Evolutionary conservation across 208 protist genomes (phyloP).

Genomic region (Zelonia costaricensis): DNA sequence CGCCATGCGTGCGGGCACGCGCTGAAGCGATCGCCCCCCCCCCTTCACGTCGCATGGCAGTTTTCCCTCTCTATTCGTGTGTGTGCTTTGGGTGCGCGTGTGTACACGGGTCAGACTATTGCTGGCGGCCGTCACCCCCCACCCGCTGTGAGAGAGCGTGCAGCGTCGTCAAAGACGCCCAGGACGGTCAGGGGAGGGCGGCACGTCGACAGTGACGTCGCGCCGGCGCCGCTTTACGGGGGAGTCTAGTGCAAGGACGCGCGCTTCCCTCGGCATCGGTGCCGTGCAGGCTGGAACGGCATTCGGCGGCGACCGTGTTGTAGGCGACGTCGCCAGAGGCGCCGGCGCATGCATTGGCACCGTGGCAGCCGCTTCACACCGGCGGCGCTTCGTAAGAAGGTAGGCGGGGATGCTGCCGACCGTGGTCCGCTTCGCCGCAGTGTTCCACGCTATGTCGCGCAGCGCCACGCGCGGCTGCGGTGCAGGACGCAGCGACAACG

Average conservation of each 20-base stretch:
- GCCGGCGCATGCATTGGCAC: not conserved
- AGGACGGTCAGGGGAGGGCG: slow-evolving; percentile 39
- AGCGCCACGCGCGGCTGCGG: slow-evolving; percentile 1
- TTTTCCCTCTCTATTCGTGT: no score
- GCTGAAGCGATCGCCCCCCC: no score
- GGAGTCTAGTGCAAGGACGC: slow-evolving; percentile 34
- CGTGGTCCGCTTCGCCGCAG: slow-evolving; percentile 1
- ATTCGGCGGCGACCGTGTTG: no score
- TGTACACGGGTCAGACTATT: no score
- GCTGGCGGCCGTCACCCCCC: no score
- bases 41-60: no score
- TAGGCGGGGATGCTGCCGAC: slow-evolving; percentile 37
- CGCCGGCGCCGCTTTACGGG: slow-evolving; percentile 36
- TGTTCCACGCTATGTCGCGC: slow-evolving; percentile 28
- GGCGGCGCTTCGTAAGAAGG: slow-evolving; percentile 36
- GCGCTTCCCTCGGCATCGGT: slow-evolving; percentile 3
- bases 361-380: not conserved
- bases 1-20: no score
- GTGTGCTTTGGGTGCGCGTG: no score
- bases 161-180: slow-evolving; percentile 2
- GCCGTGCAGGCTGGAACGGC: no score
- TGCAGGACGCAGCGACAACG: no score
- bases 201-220: slow-evolving; percentile 23
- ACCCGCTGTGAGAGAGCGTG: no score
- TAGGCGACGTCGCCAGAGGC: not conserved